phyloP scores from a whole-genome alignment of 257 asterid genomes.

The Lycium ferocissimum region DNA sequence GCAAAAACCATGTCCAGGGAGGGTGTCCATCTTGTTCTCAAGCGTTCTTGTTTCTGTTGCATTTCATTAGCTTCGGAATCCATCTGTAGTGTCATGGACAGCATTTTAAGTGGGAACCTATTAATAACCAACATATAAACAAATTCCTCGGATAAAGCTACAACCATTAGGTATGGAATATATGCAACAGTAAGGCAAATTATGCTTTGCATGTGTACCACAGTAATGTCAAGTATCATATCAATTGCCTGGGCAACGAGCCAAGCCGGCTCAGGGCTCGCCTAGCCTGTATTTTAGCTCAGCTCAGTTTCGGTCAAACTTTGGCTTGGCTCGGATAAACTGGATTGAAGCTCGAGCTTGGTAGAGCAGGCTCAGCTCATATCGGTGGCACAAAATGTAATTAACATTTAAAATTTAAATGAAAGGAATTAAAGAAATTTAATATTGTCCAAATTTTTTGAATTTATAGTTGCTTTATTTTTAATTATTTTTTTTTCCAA shows the following conservation, averaged over 20 bases:
- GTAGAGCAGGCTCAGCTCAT: no score
- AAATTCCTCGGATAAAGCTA: conserved; percentile 7
- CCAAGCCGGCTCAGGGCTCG: neutral
- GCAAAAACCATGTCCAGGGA: conserved; percentile 82
- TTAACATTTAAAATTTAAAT: no score
- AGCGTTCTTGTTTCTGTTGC: conserved; percentile 84
- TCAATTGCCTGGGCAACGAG: neutral
- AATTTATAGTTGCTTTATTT: no score
- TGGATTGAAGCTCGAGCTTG: no score
- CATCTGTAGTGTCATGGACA: conserved; percentile 56
- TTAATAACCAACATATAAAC: neutral
- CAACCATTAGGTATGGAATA: neutral
- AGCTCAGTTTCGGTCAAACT: neutral
- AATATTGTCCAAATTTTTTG: no score
- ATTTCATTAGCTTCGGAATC: conserved; percentile 66
- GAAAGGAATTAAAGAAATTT: no score
- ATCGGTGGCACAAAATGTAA: no score
- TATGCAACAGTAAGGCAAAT: neutral
- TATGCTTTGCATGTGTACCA: neutral
- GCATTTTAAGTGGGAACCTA: conserved; percentile 4
- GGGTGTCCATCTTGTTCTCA: conserved; percentile 94
- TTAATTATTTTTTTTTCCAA: no score
- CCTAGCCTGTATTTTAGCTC: neutral
- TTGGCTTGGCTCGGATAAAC: neutral
- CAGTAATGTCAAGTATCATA: conserved; percentile 4